A percentile compares a stretch with the other conserved stretches of the same genome.
Evolutionary conservation across 352 stramenopile species (phyloP).

Genomic region (Pythium chondricola): DNA sequence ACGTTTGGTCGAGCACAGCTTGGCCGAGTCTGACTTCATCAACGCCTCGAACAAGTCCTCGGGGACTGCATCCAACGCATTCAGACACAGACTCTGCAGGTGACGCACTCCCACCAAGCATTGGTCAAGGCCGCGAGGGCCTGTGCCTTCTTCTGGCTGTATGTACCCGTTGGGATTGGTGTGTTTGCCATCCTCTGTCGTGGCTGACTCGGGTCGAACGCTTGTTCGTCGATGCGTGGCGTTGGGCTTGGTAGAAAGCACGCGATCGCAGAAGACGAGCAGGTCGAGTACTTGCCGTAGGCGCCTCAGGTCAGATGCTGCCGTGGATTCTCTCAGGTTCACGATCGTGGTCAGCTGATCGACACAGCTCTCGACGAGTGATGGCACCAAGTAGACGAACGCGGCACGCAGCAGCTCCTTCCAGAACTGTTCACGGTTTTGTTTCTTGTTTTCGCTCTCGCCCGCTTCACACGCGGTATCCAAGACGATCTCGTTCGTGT

Average conservation of each 20-base stretch:
- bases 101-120: slow-evolving; percentile 14
- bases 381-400: slow-evolving; percentile 67
- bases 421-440: slow-evolving; percentile 50
- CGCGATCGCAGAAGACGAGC: slow-evolving; percentile 52
- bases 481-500: slow-evolving; percentile 59
- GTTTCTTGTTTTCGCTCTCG: slow-evolving; percentile 7
- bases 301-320: slow-evolving; percentile 9
- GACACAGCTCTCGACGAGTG: slow-evolving; percentile 60
- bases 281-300: slow-evolving; percentile 32
- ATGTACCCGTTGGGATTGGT: slow-evolving; percentile 4
- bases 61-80: slow-evolving; percentile 38
- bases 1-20: slow-evolving; percentile 57
- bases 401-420: slow-evolving; percentile 56
- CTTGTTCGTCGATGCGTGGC: slow-evolving; percentile 16
- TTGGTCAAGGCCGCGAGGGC: slow-evolving; percentile 4
- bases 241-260: slow-evolving; percentile 36
- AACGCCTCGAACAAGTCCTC: slow-evolving; percentile 51
- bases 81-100: slow-evolving; percentile 50
- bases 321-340: background rate
- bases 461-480: background rate
- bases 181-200: slow-evolving; percentile 5
- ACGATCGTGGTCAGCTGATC: slow-evolving; percentile 25
- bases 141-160: background rate
- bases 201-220: slow-evolving; percentile 1
- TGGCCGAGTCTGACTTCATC: slow-evolving; percentile 52